A percentile compares a stretch with the other conserved stretches of the same genome.
These are phyloP conservation scores for Xylaria sp. DNA, from an alignment of 2,329 filamentous ascomycete genomes.

Conservation along the genomic window DNA sequence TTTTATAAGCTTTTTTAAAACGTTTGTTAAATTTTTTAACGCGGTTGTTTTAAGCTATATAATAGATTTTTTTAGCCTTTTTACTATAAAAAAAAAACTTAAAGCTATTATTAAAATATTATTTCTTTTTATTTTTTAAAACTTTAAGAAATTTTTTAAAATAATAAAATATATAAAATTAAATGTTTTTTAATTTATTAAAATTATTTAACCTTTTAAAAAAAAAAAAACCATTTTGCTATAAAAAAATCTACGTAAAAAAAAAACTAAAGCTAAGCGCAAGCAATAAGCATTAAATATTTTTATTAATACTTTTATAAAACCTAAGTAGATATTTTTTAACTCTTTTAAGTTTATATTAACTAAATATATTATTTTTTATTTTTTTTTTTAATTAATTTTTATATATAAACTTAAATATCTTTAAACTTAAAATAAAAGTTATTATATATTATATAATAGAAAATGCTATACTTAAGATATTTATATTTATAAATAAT, in stretches of 20 bases:
- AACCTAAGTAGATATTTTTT: constrained; percentile 2
- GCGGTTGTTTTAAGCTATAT: too few relatives aligned
- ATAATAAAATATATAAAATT: constrained; percentile 13
- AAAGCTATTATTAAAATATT: too few relatives aligned
- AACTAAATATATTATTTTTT: constrained; percentile 25
- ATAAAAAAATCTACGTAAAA: neutral
- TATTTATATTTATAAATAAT: constrained; percentile 11
- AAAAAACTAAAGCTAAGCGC: constrained; percentile 3
- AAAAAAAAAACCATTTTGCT: neutral
- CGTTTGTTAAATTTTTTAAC: constrained; percentile 9
- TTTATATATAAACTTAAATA: constrained; percentile 24
- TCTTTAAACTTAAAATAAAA: constrained; percentile 15
- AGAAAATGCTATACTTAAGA: constrained; percentile 4
- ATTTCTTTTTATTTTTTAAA: constrained; percentile 12
- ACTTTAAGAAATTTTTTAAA: constrained; percentile 18
- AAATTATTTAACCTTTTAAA: constrained; percentile 10
- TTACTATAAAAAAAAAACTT: constrained; percentile 10
- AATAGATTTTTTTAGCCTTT: too few relatives aligned
- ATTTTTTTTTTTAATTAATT: constrained; percentile 12
- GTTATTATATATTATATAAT: constrained; percentile 24
- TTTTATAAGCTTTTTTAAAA: constrained; percentile 20
- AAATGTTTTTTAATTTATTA: neutral
- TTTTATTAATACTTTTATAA: constrained; percentile 9
- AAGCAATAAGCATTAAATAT: constrained; percentile 11
- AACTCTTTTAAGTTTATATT: constrained; percentile 16